These are phyloP conservation scores for Leccinum pachyderme DNA, from an alignment of 1,284 basidiomycete genomes.

Conservation along the genomic window DNA sequence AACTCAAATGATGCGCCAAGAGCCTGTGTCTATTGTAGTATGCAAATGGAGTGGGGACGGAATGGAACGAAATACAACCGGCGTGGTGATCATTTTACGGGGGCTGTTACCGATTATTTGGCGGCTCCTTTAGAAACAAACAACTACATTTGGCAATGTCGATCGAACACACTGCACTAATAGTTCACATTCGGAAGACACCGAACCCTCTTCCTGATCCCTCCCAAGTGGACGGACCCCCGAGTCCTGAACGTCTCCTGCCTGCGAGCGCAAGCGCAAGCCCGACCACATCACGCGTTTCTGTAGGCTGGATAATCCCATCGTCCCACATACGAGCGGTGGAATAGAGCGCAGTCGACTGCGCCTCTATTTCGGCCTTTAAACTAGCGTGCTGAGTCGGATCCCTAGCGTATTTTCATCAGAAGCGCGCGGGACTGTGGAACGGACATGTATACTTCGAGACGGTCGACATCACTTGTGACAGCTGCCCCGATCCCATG, in stretches of 20 bases:
- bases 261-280: slow-evolving; percentile 79
- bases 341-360: slow-evolving; percentile 85
- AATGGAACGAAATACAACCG: not conserved
- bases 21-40: not conserved
- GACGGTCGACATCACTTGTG: slow-evolving; percentile 89
- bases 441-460: slow-evolving; percentile 57
- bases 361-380: slow-evolving; percentile 80
- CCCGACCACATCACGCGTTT: slow-evolving; percentile 86
- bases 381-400: slow-evolving; percentile 72
- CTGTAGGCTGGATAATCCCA: slow-evolving; percentile 89
- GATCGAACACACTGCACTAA: slow-evolving; percentile 13
- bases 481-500: slow-evolving; percentile 93
- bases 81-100: not conserved
- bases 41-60: not conserved
- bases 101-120: slow-evolving; percentile 19
- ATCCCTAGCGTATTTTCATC: slow-evolving; percentile 48
- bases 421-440: not conserved
- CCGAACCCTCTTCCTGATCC: slow-evolving; percentile 78
- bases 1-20: slow-evolving; percentile 2
- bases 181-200: slow-evolving; percentile 81
- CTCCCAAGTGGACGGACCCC: slow-evolving; percentile 59
- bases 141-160: slow-evolving; percentile 27
- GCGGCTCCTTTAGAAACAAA: slow-evolving; percentile 22
- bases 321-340: slow-evolving; percentile 94
- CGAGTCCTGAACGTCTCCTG: slow-evolving; percentile 35